Evolutionary conservation across 2,329 filamentous ascomycete species (phyloP).

Genomic region (Claviceps citrina): DNA sequence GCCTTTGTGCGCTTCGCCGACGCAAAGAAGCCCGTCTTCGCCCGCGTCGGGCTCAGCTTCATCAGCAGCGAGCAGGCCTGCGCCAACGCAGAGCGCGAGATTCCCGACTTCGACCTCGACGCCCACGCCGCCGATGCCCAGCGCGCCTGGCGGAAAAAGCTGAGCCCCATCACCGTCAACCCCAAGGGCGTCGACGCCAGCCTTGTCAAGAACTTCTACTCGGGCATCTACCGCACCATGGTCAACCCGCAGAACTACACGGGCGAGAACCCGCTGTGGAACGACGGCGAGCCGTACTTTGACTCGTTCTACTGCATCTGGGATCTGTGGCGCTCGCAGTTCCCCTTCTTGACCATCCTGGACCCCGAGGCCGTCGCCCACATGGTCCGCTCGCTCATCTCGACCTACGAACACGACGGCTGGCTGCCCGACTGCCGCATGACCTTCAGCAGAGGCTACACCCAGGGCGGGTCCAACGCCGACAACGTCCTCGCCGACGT

Average conservation of each 20-base stretch:
- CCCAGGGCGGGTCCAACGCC: slow-evolving; percentile 61
- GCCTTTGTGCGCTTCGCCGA: slow-evolving; percentile 48
- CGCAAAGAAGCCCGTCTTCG: slow-evolving; percentile 36
- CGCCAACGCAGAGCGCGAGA: slow-evolving; percentile 49
- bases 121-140: slow-evolving; percentile 35
- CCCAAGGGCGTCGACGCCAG: slow-evolving; percentile 34
- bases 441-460: slow-evolving; percentile 59
- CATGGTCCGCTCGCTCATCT: slow-evolving; percentile 56
- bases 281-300: slow-evolving; percentile 52
- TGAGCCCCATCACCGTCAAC: slow-evolving; percentile 42
- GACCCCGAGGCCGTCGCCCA: slow-evolving; percentile 48
- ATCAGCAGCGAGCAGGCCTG: slow-evolving; percentile 53
- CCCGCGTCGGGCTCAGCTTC: slow-evolving; percentile 54
- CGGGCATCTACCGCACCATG: slow-evolving; percentile 56
- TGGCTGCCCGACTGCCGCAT: slow-evolving; percentile 64
- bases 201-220: slow-evolving; percentile 51
- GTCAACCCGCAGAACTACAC: slow-evolving; percentile 62
- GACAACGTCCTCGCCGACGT: slow-evolving; percentile 54
- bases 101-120: slow-evolving; percentile 52
- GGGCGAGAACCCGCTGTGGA: slow-evolving; percentile 54
- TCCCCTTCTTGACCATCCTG: slow-evolving; percentile 52
- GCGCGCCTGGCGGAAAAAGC: slow-evolving; percentile 44
- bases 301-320: slow-evolving; percentile 67
- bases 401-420: slow-evolving; percentile 54
- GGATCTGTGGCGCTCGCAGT: slow-evolving; percentile 55